phyloP scores from a whole-genome alignment of 164 flowering plant genomes.

The Chimonanthus salicifolius region DNA sequence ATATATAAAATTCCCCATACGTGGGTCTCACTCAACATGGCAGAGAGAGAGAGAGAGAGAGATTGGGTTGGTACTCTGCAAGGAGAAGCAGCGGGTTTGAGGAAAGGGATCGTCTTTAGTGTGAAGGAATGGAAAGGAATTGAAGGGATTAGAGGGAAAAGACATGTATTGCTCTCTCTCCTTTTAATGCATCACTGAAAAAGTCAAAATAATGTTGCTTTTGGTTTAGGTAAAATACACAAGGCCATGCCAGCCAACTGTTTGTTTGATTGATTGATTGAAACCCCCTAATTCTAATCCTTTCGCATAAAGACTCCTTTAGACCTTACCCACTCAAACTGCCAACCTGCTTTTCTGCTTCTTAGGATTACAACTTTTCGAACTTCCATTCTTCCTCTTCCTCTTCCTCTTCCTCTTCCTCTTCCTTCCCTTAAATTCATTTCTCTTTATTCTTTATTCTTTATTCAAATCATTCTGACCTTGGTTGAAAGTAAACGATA shows the following conservation, averaged over 20 bases:
- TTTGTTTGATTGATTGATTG: slow-evolving; percentile 3
- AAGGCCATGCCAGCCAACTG: slow-evolving; percentile 37
- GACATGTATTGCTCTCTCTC: slow-evolving; percentile 46
- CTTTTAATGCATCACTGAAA: slow-evolving; percentile 49
- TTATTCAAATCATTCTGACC: no score
- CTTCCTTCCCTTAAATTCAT: no score
- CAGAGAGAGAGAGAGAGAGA: no score
- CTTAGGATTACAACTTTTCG: background rate
- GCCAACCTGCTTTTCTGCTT: slow-evolving; percentile 14
- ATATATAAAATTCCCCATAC: no score
- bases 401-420: background rate
- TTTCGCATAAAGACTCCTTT: slow-evolving; percentile 21
- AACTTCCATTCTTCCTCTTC: background rate
- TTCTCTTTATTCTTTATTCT: no score
- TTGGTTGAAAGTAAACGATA: no score
- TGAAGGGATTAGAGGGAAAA: slow-evolving; percentile 25
- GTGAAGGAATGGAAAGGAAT: background rate
- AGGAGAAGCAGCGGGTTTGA: slow-evolving; percentile 20
- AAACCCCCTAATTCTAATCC: background rate
- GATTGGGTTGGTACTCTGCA: slow-evolving; percentile 10
- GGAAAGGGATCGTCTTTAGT: slow-evolving; percentile 13
- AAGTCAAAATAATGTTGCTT: slow-evolving; percentile 34
- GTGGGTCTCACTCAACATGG: no score
- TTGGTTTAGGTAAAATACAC: slow-evolving; percentile 16
- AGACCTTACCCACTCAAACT: background rate